phyloP scores from a whole-genome alignment of 441 rosid species.

The Raphanus hybrid region DNA sequence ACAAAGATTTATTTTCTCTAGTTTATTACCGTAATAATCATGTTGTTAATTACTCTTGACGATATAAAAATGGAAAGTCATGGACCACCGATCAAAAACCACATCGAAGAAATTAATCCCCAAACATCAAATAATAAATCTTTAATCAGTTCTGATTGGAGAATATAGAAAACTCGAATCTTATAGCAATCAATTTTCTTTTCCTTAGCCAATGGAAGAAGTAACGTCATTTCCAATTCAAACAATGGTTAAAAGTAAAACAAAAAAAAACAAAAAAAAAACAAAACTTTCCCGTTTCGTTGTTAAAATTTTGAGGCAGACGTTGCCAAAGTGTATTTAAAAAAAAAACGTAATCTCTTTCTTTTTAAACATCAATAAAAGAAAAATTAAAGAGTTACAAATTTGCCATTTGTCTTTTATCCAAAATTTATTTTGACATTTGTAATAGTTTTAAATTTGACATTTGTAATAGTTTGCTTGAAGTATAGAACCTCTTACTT shows the following conservation, averaged over 20 bases:
- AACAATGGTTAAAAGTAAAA: background rate
- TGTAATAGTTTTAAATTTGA: constrained; percentile 11
- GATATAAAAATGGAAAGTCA: no score
- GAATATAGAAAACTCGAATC: background rate
- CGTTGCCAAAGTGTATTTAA: constrained; percentile 2
- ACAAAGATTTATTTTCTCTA: no score
- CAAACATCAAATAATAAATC: background rate
- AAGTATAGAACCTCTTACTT: constrained; percentile 28
- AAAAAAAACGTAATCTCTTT: background rate
- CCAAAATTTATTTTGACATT: background rate
- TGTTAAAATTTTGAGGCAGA: constrained; percentile 16
- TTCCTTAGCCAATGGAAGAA: background rate
- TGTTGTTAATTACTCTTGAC: background rate
- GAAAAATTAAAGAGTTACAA: no score
- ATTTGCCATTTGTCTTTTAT: no score
- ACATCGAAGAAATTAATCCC: background rate
- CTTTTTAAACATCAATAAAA: background rate
- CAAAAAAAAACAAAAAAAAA: background rate
- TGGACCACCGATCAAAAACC: background rate
- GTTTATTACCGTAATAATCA: background rate
- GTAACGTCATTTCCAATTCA: constrained; percentile 30
- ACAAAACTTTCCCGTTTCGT: constrained; percentile 19
- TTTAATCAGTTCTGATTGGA: no score
- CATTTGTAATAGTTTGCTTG: constrained; percentile 33
- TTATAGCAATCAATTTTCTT: background rate